Percentiles rank a stretch among this genome's conserved stretches.
Evolutionary conservation across 2,329 filamentous ascomycete species (phyloP).

Genomic region (Fusarium luffae): DNA sequence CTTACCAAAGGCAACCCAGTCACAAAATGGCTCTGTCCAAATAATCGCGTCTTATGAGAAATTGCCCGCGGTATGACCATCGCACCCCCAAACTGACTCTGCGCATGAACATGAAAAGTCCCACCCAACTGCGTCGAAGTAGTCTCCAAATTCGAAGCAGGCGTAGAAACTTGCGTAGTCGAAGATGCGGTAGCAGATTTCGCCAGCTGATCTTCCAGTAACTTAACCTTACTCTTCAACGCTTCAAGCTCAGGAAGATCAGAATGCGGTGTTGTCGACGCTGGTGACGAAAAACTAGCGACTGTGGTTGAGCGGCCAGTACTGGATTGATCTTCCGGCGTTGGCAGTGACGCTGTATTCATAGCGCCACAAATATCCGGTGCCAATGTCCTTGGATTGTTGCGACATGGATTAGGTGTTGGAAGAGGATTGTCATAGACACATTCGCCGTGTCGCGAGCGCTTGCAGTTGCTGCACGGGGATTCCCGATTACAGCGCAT

Average conservation of each 20-base stretch:
- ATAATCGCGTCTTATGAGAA: slow-evolving; percentile 65
- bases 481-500: slow-evolving; percentile 55
- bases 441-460: slow-evolving; percentile 51
- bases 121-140: slow-evolving; percentile 53
- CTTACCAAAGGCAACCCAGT: slow-evolving; percentile 59
- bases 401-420: background rate
- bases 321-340: slow-evolving; percentile 4
- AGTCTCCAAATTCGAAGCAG: slow-evolving; percentile 46
- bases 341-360: background rate
- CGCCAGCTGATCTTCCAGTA: slow-evolving; percentile 30
- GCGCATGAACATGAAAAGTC: slow-evolving; percentile 56
- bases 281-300: background rate
- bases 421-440: slow-evolving; percentile 46
- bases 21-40: slow-evolving; percentile 69
- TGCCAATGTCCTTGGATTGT: accelerated
- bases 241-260: slow-evolving; percentile 31
- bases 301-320: background rate
- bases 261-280: background rate
- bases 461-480: slow-evolving; percentile 56
- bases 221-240: slow-evolving; percentile 18
- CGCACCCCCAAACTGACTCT: slow-evolving; percentile 47
- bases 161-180: background rate
- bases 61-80: slow-evolving; percentile 55
- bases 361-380: background rate
- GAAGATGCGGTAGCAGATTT: background rate